These are phyloP conservation scores for Jatropha podagrica DNA, from an alignment of 441 rosid species.

Conservation along the genomic window DNA sequence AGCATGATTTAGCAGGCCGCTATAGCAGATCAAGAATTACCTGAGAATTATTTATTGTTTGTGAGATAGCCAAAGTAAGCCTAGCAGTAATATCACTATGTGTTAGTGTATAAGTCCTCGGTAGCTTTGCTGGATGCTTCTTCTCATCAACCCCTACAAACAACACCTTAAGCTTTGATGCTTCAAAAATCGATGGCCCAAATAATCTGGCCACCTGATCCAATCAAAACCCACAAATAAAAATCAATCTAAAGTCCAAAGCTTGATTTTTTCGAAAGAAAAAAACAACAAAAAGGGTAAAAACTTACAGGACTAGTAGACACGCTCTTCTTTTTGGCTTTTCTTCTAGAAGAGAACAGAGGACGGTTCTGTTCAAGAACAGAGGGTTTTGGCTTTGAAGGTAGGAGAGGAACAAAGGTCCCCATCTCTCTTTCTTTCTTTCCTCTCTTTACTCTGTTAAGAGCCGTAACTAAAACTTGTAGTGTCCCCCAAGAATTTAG, in stretches of 20 bases:
- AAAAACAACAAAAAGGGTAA: neutral
- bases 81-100: slow-evolving; percentile 83
- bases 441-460: neutral
- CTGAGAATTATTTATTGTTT: slow-evolving; percentile 90
- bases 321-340: slow-evolving; percentile 47
- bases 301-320: slow-evolving; percentile 55
- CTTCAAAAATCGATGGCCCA: slow-evolving; percentile 91
- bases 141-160: slow-evolving; percentile 86
- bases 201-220: slow-evolving; percentile 77
- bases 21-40: slow-evolving; percentile 30
- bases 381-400: slow-evolving; percentile 46
- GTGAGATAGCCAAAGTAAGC: slow-evolving; percentile 79
- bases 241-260: neutral
- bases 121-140: slow-evolving; percentile 85
- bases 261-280: neutral
- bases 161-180: slow-evolving; percentile 86
- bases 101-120: slow-evolving; percentile 86
- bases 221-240: slow-evolving; percentile 22
- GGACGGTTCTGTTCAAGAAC: slow-evolving; percentile 44
- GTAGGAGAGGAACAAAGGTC: slow-evolving; percentile 43
- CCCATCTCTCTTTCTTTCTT: slow-evolving; percentile 41
- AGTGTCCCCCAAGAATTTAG: slow-evolving; percentile 19
- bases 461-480: neutral
- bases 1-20: neutral
- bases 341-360: slow-evolving; percentile 41